Evolutionary conservation across 2,329 filamentous ascomycete species (phyloP).

Genomic region (Nemania abortiva): DNA sequence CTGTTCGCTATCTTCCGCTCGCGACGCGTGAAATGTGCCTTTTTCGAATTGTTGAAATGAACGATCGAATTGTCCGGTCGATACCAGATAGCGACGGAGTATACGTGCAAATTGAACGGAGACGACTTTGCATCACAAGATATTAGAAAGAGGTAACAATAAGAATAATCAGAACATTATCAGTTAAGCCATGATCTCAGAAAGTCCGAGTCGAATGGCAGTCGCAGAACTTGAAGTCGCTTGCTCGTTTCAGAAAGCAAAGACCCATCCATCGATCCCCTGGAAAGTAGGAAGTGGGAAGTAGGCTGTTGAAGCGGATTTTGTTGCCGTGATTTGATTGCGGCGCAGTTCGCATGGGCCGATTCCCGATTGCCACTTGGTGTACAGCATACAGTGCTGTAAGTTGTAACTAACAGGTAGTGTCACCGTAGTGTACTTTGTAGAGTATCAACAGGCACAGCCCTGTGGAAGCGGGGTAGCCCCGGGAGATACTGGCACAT

Average conservation of each 20-base stretch:
- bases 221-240: background rate
- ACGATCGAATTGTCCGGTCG: background rate
- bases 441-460: slow-evolving; percentile 14
- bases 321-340: slow-evolving; percentile 9
- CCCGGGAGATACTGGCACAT: background rate
- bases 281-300: background rate
- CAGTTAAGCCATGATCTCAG: background rate
- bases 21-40: background rate
- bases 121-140: background rate
- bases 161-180: slow-evolving; percentile 3
- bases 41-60: background rate
- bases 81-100: background rate
- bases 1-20: background rate
- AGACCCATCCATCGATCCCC: background rate
- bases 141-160: background rate
- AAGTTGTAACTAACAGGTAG: background rate
- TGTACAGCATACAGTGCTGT: background rate
- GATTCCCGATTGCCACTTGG: slow-evolving; percentile 7
- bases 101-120: background rate
- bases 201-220: background rate
- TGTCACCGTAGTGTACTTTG: background rate
- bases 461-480: slow-evolving; percentile 26
- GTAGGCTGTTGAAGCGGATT: slow-evolving; percentile 4
- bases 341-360: slow-evolving; percentile 26
- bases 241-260: slow-evolving; percentile 7